Evolutionary conservation across 2,329 filamentous ascomycete species (phyloP).

Genomic region (Thelonectria olida): DNA sequence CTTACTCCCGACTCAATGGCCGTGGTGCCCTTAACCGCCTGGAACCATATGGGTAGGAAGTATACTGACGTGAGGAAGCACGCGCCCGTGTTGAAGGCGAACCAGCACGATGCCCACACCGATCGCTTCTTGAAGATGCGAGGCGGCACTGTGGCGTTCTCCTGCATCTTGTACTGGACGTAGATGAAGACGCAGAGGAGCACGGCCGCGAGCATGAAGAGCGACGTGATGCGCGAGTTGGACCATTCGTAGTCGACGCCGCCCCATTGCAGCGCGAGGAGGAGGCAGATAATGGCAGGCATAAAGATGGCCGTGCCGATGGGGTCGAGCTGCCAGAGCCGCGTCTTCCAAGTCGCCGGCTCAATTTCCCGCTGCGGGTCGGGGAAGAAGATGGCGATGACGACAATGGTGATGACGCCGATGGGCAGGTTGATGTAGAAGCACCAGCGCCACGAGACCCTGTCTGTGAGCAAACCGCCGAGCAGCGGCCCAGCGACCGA

Average conservation of each 20-base stretch:
- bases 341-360: constrained; percentile 36
- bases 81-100: constrained; percentile 51
- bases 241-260: constrained; percentile 47
- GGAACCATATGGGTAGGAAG: constrained; percentile 57
- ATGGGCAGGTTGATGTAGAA: constrained; percentile 54
- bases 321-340: constrained; percentile 41
- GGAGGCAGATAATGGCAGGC: constrained; percentile 53
- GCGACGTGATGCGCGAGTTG: constrained; percentile 34
- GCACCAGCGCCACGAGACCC: constrained; percentile 51
- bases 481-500: constrained; percentile 47
- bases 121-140: constrained; percentile 52
- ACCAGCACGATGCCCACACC: constrained; percentile 48
- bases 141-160: constrained; percentile 55
- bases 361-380: constrained; percentile 37
- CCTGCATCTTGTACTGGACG: constrained; percentile 50
- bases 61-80: constrained; percentile 46
- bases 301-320: constrained; percentile 45
- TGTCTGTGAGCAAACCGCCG: constrained; percentile 48
- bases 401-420: constrained; percentile 44
- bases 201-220: constrained; percentile 45
- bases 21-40: constrained; percentile 52
- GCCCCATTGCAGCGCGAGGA: constrained; percentile 62
- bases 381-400: constrained; percentile 42
- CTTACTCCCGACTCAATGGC: constrained; percentile 51
- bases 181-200: constrained; percentile 47